A percentile compares a stretch with the other conserved stretches of the same genome.
Evolutionary conservation across 2,329 filamentous ascomycete species (phyloP).

Genomic region (Claviceps purpurea): DNA sequence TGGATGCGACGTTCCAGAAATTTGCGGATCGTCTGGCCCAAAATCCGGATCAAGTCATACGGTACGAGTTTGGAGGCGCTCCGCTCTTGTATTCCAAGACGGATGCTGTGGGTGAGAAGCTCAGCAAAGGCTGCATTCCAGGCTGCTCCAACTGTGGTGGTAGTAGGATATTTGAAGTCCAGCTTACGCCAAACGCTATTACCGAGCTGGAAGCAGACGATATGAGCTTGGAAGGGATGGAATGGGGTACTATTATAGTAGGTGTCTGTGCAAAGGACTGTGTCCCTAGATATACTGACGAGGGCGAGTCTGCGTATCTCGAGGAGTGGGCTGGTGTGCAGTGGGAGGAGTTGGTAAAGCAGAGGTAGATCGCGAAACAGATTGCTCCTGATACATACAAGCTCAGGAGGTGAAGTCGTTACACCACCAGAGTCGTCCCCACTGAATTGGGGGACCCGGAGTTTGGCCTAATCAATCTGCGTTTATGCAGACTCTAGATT

Average conservation of each 20-base stretch:
- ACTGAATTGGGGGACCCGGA: background rate
- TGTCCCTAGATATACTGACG: conserved; percentile 39
- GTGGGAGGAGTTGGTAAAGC: conserved; percentile 66
- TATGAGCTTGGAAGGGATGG: conserved; percentile 71
- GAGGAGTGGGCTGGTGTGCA: conserved; percentile 98
- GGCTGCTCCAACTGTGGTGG: conserved; percentile 64
- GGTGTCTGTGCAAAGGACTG: conserved; percentile 78
- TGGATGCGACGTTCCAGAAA: conserved; percentile 66
- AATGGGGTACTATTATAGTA: conserved; percentile 89
- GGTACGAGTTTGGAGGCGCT: conserved; percentile 62
- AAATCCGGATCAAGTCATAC: conserved; percentile 70
- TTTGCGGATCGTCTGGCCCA: conserved; percentile 67
- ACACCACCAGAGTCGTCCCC: conserved; percentile 7
- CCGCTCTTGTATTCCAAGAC: conserved; percentile 70
- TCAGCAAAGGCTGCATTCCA: conserved; percentile 49
- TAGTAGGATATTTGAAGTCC: conserved; percentile 73
- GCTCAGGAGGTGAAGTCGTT: conserved; percentile 1
- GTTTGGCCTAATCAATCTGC: conserved; percentile 6
- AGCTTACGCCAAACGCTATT: conserved; percentile 85
- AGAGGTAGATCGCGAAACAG: conserved; percentile 13
- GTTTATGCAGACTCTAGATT: conserved; percentile 19
- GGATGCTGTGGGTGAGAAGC: conserved; percentile 57
- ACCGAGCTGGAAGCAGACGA: conserved; percentile 72
- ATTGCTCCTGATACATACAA: conserved; percentile 7
- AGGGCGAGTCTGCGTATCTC: conserved; percentile 59